phyloP scores from a whole-genome alignment of 2,329 filamentous ascomycete genomes.

The Akanthomyces lecanii region DNA sequence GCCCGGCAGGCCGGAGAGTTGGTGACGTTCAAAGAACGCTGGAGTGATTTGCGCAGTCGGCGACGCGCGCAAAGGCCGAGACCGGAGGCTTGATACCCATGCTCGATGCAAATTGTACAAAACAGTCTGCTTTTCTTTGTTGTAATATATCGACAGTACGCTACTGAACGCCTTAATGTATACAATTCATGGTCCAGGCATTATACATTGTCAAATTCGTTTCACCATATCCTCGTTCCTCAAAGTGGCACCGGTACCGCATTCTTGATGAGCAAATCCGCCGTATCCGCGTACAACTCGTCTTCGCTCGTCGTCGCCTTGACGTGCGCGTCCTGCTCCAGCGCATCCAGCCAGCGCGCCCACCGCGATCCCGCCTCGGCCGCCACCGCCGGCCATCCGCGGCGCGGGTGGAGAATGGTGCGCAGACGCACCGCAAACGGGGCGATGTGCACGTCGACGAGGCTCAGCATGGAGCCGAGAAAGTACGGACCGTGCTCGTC shows the following conservation, averaged over 20 bases:
- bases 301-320: constrained; percentile 63
- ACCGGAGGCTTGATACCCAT: neutral
- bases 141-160: neutral
- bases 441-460: constrained; percentile 72
- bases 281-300: constrained; percentile 50
- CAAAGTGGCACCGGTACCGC: neutral
- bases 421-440: constrained; percentile 68
- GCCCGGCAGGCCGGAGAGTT: constrained; percentile 42
- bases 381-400: constrained; percentile 55
- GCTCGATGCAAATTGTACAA: constrained; percentile 4
- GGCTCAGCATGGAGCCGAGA: constrained; percentile 43
- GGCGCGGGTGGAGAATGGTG: constrained; percentile 60
- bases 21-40: constrained; percentile 42
- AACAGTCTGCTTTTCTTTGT: neutral
- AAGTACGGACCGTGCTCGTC: constrained; percentile 65
- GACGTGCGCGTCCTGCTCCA: constrained; percentile 61
- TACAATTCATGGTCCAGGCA: neutral
- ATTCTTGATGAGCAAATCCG: constrained; percentile 43
- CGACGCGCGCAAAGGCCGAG: neutral
- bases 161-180: neutral
- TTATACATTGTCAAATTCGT: neutral
- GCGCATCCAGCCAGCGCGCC: constrained; percentile 65
- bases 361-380: constrained; percentile 51
- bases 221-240: neutral
- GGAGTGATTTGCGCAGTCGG: constrained; percentile 33